These are phyloP conservation scores for Haplographium delicatum DNA, from an alignment of 495 filamentous ascomycete species.

Conservation along the genomic window DNA sequence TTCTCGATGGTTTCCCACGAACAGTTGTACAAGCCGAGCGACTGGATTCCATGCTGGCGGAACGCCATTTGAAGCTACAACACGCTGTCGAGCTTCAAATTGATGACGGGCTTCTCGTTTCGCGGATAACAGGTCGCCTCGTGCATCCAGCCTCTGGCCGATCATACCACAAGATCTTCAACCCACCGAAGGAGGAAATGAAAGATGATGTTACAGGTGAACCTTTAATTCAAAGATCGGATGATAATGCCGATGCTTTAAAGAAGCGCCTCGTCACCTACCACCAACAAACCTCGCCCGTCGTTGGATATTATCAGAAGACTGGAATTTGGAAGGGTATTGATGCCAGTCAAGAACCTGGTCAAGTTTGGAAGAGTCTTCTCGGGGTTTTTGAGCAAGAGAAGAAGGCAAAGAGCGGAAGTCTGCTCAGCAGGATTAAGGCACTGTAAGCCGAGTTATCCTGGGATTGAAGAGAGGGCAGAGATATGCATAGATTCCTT, in stretches of 20 bases:
- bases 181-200: slow-evolving; percentile 92
- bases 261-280: slow-evolving; percentile 94
- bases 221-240: slow-evolving; percentile 89
- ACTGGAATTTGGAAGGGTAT: slow-evolving; percentile 95
- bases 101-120: slow-evolving; percentile 86
- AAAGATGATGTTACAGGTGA: slow-evolving; percentile 96
- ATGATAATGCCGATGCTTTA: slow-evolving; percentile 96
- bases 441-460: slow-evolving; percentile 16
- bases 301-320: slow-evolving; percentile 93
- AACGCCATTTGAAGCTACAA: slow-evolving; percentile 71
- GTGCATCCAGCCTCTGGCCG: slow-evolving; percentile 94
- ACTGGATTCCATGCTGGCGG: slow-evolving; percentile 82
- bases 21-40: slow-evolving; percentile 93
- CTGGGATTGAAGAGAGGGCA: not conserved
- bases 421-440: slow-evolving; percentile 43
- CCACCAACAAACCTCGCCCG: slow-evolving; percentile 87
- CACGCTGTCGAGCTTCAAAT: slow-evolving; percentile 97
- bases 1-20: slow-evolving; percentile 96
- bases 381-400: slow-evolving; percentile 64
- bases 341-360: slow-evolving; percentile 94
- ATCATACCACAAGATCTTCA: slow-evolving; percentile 97
- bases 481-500: slow-evolving; percentile 25
- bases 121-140: slow-evolving; percentile 93
- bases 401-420: slow-evolving; percentile 45
- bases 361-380: slow-evolving; percentile 90